Conservation (phyloP, 805 yeast genomes). For the Saccharomycopsis babjevae region DNA sequence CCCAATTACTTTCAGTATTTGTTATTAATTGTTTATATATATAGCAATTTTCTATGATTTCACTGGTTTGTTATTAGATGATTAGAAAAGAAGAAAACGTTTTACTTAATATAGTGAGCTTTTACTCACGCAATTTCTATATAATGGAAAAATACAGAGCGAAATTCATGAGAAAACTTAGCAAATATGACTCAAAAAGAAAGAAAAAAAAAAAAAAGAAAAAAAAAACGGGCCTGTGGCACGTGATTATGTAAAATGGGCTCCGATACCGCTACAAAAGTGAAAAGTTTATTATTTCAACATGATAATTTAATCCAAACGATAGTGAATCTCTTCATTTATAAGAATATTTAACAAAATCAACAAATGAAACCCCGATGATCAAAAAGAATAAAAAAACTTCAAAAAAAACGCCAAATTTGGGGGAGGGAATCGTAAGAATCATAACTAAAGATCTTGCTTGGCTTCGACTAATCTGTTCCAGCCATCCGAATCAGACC, state of each 20-base stretch:
- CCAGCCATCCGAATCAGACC: conserved; percentile 82
- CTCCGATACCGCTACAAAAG: background rate
- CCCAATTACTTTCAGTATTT: too few relatives aligned
- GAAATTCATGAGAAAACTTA: background rate
- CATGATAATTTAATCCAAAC: background rate
- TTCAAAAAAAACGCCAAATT: too few relatives aligned
- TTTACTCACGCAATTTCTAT: too few relatives aligned
- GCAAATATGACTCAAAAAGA: background rate
- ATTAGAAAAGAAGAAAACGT: too few relatives aligned
- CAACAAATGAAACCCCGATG: too few relatives aligned
- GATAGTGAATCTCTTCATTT: too few relatives aligned
- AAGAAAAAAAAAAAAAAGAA: background rate
- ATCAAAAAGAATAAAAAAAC: too few relatives aligned
- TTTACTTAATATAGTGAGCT: too few relatives aligned
- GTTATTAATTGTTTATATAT: too few relatives aligned
- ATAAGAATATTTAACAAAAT: too few relatives aligned
- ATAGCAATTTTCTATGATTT: too few relatives aligned
- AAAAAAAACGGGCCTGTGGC: background rate
- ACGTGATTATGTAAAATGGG: background rate
- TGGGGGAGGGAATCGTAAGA: background rate
- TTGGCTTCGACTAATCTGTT: conserved; percentile 46
- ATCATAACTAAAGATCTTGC: conserved; percentile 27
- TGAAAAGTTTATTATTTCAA: background rate
- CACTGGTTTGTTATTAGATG: too few relatives aligned
- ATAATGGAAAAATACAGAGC: background rate